Evolutionary conservation across 1,284 basidiomycete species (phyloP).

Genomic region (Leccinum pachyderme): DNA sequence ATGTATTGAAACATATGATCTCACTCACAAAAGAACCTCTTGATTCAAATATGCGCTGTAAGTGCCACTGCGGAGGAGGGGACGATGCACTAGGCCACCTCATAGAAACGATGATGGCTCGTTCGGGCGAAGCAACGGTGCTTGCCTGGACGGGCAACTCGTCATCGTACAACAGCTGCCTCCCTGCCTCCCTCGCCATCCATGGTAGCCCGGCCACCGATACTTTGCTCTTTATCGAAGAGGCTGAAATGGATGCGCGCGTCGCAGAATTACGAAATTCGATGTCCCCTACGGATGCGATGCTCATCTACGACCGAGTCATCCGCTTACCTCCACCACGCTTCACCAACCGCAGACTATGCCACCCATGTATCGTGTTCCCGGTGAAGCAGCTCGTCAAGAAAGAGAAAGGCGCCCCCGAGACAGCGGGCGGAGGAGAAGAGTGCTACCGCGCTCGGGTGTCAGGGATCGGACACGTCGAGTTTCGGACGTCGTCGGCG

Average conservation of each 20-base stretch:
- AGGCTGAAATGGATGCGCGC: background rate
- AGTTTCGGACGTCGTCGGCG: background rate
- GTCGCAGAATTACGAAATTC: background rate
- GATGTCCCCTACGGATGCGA: background rate
- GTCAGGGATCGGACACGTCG: background rate
- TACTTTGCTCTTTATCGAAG: background rate
- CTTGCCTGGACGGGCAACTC: background rate
- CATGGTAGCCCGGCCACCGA: background rate
- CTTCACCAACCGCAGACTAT: background rate
- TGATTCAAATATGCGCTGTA: background rate
- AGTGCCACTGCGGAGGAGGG: background rate
- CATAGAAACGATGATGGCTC: background rate
- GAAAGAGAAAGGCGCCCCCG: background rate
- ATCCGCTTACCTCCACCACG: background rate
- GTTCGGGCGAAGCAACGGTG: background rate
- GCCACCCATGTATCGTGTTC: background rate
- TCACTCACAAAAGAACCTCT: background rate
- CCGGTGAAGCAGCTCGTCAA: background rate
- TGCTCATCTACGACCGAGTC: background rate
- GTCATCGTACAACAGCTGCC: background rate
- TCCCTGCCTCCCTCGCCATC: background rate
- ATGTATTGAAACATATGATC: background rate
- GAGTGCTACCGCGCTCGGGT: background rate
- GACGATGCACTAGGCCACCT: background rate
- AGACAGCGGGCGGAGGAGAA: background rate